These are phyloP conservation scores for Rubroboletus satanas DNA, from an alignment of 768 basidiomycete genomes.

Conservation along the genomic window DNA sequence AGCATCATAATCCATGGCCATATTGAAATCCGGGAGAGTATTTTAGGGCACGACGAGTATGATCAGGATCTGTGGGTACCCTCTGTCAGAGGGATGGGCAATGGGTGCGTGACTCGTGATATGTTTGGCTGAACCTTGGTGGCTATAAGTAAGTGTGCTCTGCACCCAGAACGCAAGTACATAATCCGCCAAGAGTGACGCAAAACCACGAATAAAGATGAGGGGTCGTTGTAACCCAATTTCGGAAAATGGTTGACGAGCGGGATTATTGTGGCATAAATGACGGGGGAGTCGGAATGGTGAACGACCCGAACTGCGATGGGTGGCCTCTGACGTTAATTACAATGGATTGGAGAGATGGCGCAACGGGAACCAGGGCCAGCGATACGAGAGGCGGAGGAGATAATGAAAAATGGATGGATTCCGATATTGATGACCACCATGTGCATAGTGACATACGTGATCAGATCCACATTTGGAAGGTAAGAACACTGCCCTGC, in stretches of 20 bases:
- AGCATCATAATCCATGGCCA: constrained; percentile 58
- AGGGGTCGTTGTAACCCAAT: constrained; percentile 5
- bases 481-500: background rate
- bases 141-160: constrained; percentile 21
- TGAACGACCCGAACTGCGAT: constrained; percentile 6
- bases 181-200: constrained; percentile 1
- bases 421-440: constrained; percentile 21
- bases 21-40: background rate
- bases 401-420: constrained; percentile 1
- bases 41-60: background rate
- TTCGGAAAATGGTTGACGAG: constrained; percentile 1
- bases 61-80: background rate
- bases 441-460: constrained; percentile 1
- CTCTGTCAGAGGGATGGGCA: background rate
- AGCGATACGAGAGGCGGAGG: background rate
- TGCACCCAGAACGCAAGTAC: background rate
- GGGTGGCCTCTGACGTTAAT: constrained; percentile 19
- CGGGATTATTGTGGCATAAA: constrained; percentile 1
- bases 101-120: background rate
- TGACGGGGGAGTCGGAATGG: background rate
- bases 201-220: background rate
- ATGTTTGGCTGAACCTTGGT: background rate
- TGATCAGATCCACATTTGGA: constrained; percentile 5
- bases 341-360: constrained; percentile 11
- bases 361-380: background rate